A percentile compares a stretch with the other conserved stretches of the same genome.
Evolutionary conservation across 1,139 yeast species (phyloP).

Genomic region (Debaryomyces nepalensis): DNA sequence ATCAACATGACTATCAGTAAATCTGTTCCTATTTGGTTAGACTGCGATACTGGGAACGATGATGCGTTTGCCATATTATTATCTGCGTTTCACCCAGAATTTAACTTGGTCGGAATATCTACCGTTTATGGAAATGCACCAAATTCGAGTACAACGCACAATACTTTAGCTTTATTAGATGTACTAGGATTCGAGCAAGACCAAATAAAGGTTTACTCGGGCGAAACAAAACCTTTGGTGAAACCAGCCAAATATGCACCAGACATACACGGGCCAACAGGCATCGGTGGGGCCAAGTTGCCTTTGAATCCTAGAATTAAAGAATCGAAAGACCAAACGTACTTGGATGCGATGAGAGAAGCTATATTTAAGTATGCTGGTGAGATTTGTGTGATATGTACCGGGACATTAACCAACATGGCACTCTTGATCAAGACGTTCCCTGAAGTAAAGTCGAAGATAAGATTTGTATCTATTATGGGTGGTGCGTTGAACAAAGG

Average conservation of each 20-base stretch:
- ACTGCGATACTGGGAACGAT: conserved; percentile 93
- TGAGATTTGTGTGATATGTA: conserved; percentile 61
- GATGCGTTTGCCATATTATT: conserved; percentile 79
- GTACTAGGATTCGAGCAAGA: conserved; percentile 50
- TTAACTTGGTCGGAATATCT: conserved; percentile 71
- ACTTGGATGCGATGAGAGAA: conserved; percentile 60
- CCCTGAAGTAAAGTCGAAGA: conserved; percentile 53
- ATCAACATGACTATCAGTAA: conserved; percentile 23
- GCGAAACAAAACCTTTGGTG: conserved; percentile 61
- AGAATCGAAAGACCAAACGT: conserved; percentile 40
- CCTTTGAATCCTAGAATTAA: conserved; percentile 51
- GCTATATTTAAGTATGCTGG: conserved; percentile 50
- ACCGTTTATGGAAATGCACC: conserved; percentile 85
- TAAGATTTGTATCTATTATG: conserved; percentile 67
- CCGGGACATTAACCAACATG: conserved; percentile 77
- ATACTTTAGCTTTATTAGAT: conserved; percentile 69
- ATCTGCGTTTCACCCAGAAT: conserved; percentile 61
- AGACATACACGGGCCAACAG: conserved; percentile 73
- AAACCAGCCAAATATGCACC: conserved; percentile 57
- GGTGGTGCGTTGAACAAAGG: conserved; percentile 69
- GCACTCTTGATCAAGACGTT: conserved; percentile 54
- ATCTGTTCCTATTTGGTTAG: conserved; percentile 76
- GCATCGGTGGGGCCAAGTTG: conserved; percentile 72
- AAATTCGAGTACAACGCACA: conserved; percentile 66
- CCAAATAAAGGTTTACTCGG: conserved; percentile 67